These are phyloP conservation scores for Lentinula raphanica DNA, from an alignment of 768 basidiomycete genomes.

Conservation along the genomic window DNA sequence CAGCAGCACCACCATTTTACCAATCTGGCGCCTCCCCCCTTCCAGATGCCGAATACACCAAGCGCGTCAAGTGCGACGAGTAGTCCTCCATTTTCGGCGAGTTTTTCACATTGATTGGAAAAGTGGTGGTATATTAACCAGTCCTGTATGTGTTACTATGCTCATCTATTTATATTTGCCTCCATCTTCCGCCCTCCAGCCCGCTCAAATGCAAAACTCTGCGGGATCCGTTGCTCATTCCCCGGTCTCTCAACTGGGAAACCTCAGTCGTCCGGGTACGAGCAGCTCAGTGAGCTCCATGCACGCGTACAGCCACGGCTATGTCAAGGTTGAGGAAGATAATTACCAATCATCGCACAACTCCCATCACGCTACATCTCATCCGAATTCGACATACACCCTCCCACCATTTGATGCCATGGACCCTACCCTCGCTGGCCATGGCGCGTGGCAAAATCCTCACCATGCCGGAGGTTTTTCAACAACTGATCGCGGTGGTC, in stretches of 20 bases:
- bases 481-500: not conserved
- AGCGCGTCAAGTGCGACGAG: conserved; percentile 70
- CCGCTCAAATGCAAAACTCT: conserved; percentile 60
- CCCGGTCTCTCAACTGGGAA: not conserved
- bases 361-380: not conserved
- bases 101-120: conserved; percentile 46
- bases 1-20: conserved; percentile 40
- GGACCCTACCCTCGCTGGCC: not conserved
- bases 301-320: conserved; percentile 1
- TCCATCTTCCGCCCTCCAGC: conserved; percentile 35
- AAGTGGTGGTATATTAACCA: conserved; percentile 50
- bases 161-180: conserved; percentile 28
- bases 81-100: conserved; percentile 84
- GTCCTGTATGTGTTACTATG: conserved; percentile 16
- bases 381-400: not conserved
- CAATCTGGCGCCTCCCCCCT: conserved; percentile 46
- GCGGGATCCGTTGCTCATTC: conserved; percentile 16
- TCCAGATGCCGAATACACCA: conserved; percentile 66
- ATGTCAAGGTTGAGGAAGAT: conserved; percentile 8
- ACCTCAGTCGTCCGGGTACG: conserved; percentile 4
- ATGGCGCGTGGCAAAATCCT: not conserved
- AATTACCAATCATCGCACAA: conserved; percentile 5
- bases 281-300: conserved; percentile 3
- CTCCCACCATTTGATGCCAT: conserved; percentile 2
- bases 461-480: not conserved